Evolutionary conservation across 345 rosid genomes (phyloP).

Genomic region (Citrus reticulata): DNA sequence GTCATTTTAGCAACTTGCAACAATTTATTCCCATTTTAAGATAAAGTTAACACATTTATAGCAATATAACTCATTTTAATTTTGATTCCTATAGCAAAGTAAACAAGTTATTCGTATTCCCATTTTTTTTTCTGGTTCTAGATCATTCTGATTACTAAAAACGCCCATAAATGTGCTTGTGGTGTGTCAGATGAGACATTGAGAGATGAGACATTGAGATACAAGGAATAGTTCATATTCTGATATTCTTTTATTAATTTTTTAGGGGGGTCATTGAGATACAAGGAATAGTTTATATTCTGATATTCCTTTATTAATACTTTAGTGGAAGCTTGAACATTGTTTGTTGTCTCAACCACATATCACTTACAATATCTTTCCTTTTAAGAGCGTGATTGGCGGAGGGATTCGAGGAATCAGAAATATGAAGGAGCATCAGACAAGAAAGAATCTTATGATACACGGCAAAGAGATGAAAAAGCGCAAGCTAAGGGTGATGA

Average conservation of each 20-base stretch:
- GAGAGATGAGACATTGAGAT: not conserved
- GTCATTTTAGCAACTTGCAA: no score
- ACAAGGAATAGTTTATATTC: not conserved
- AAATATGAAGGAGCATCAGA: constrained; percentile 35
- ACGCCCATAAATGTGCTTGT: not conserved
- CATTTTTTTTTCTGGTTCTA: not conserved
- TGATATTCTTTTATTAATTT: not conserved
- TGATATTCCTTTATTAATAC: not conserved
- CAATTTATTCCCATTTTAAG: no score
- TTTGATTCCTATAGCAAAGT: no score
- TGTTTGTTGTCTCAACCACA: not conserved
- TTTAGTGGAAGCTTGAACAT: not conserved
- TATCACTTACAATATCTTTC: constrained; percentile 4
- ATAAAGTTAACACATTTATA: no score
- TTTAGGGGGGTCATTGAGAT: not conserved
- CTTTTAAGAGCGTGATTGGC: constrained; percentile 52
- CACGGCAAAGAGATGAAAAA: constrained; percentile 37
- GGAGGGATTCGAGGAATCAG: constrained; percentile 58
- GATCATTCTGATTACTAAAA: no score
- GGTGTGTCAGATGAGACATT: not conserved
- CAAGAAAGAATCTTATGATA: constrained; percentile 28
- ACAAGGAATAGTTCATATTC: not conserved
- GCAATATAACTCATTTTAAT: no score
- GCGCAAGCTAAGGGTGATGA: constrained; percentile 40
- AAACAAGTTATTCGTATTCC: not conserved